phyloP scores from a whole-genome alignment of 305 asterid species.

The Fraxinus baroniana region DNA sequence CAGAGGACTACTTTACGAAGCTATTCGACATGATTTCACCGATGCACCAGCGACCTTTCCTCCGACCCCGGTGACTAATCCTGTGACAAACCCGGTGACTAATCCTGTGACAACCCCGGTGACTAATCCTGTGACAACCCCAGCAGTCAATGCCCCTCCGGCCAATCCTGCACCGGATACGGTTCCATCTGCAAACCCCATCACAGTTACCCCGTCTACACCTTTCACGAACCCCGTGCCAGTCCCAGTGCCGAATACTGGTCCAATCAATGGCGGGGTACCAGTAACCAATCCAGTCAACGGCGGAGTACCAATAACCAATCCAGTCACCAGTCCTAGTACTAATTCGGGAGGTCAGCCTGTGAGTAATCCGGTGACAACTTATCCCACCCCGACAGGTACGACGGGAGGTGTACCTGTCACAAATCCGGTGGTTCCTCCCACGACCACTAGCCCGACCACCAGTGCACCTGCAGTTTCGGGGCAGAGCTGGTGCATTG shows the following conservation, averaged over 20 bases:
- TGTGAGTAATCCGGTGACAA: slow-evolving; percentile 40
- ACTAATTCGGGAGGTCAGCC: slow-evolving; percentile 33
- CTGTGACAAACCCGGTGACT: not conserved
- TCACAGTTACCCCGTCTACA: slow-evolving; percentile 29
- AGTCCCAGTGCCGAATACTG: slow-evolving; percentile 27
- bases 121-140: slow-evolving; percentile 43
- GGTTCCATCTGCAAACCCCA: slow-evolving; percentile 38
- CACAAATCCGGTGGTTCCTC: slow-evolving; percentile 28
- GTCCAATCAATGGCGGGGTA: slow-evolving; percentile 22
- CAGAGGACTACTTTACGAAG: slow-evolving; percentile 21
- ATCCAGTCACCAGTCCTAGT: slow-evolving; percentile 41
- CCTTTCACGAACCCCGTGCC: slow-evolving; percentile 29
- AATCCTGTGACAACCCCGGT: slow-evolving; percentile 21
- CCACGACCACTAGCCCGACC: slow-evolving; percentile 30
- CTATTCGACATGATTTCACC: slow-evolving; percentile 34
- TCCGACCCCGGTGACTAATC: slow-evolving; percentile 26
- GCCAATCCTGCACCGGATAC: slow-evolving; percentile 31
- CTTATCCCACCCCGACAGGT: slow-evolving; percentile 34
- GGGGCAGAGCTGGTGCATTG: slow-evolving; percentile 85
- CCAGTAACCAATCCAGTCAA: slow-evolving; percentile 33
- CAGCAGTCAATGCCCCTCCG: slow-evolving; percentile 31
- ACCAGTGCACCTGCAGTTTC: slow-evolving; percentile 30
- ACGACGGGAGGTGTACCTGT: slow-evolving; percentile 35
- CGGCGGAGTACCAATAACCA: slow-evolving; percentile 25
- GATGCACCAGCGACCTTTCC: slow-evolving; percentile 30